Conservation (phyloP, 1,284 basidiomycete genomes). For the Cryptococcus maquisensis region DNA sequence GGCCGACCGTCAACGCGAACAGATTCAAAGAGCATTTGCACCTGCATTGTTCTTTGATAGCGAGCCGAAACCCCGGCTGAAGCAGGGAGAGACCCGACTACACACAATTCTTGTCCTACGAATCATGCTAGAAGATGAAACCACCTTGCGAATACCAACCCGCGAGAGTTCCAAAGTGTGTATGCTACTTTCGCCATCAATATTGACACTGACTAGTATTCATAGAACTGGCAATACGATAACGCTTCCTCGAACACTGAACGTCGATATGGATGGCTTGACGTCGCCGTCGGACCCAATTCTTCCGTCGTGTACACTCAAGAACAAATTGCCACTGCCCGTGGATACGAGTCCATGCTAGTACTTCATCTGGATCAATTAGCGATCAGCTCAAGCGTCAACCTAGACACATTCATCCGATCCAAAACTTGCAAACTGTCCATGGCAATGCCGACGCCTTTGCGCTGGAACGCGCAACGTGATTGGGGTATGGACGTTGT, state of each 20-base stretch:
- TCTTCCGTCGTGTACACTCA: conserved; percentile 78
- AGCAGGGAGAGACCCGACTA: conserved; percentile 70
- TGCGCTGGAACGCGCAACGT: conserved; percentile 57
- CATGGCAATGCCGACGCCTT: conserved; percentile 51
- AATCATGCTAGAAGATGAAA: conserved; percentile 70
- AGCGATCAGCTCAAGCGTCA: conserved; percentile 75
- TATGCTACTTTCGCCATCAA: neutral
- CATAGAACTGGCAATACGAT: conserved; percentile 35
- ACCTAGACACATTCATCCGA: conserved; percentile 70
- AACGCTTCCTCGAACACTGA: conserved; percentile 45
- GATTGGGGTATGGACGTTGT: conserved; percentile 71
- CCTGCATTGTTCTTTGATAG: conserved; percentile 69
- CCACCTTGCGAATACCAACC: conserved; percentile 74
- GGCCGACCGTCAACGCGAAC: conserved; percentile 79
- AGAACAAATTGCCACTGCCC: conserved; percentile 67
- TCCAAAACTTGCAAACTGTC: conserved; percentile 63
- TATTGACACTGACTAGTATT: neutral
- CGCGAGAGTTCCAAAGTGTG: conserved; percentile 59
- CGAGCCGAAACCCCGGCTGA: conserved; percentile 57
- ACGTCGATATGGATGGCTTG: conserved; percentile 63
- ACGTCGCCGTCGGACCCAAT: conserved; percentile 67
- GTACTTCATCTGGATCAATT: conserved; percentile 78
- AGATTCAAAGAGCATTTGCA: conserved; percentile 75
- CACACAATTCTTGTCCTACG: conserved; percentile 76
- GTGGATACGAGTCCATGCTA: conserved; percentile 71